These are phyloP conservation scores for Curvularia sp. DNA, from an alignment of 2,329 filamentous ascomycete species.

Conservation along the genomic window DNA sequence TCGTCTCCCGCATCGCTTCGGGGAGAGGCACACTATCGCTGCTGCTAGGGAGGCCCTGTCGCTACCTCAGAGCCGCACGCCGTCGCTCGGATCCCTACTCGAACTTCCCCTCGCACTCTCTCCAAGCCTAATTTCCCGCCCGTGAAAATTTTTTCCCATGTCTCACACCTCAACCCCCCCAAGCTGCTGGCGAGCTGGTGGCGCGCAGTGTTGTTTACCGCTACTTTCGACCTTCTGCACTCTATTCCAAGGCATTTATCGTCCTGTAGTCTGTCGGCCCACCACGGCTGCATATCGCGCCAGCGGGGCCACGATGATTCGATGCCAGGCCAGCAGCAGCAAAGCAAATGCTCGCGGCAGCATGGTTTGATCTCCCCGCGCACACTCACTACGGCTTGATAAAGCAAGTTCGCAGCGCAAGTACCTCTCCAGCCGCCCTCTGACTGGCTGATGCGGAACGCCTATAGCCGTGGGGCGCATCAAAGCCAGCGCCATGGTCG, in stretches of 20 bases:
- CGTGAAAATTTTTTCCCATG: conserved; percentile 40
- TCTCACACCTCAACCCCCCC: conserved; percentile 38
- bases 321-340: conserved; percentile 39
- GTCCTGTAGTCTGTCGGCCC: conserved; percentile 33
- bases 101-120: conserved; percentile 32
- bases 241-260: conserved; percentile 26
- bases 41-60: conserved; percentile 40
- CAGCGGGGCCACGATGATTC: conserved; percentile 40
- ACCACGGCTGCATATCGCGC: conserved; percentile 41
- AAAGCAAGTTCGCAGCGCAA: conserved; percentile 39
- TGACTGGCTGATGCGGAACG: conserved; percentile 44
- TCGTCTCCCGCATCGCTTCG: conserved; percentile 35
- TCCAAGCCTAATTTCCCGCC: conserved; percentile 46
- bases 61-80: conserved; percentile 46
- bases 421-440: conserved; percentile 17
- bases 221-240: conserved; percentile 37
- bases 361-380: conserved; percentile 44
- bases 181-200: conserved; percentile 30
- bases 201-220: conserved; percentile 45
- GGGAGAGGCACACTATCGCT: conserved; percentile 12
- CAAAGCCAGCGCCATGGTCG: conserved; percentile 35
- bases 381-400: conserved; percentile 33
- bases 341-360: conserved; percentile 36
- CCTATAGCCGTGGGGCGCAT: conserved; percentile 46
- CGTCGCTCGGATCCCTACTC: conserved; percentile 40